Base-by-base conservation (phyloP, 31 red algal genomes). In the Asparagopsis taxiformis region DNA sequence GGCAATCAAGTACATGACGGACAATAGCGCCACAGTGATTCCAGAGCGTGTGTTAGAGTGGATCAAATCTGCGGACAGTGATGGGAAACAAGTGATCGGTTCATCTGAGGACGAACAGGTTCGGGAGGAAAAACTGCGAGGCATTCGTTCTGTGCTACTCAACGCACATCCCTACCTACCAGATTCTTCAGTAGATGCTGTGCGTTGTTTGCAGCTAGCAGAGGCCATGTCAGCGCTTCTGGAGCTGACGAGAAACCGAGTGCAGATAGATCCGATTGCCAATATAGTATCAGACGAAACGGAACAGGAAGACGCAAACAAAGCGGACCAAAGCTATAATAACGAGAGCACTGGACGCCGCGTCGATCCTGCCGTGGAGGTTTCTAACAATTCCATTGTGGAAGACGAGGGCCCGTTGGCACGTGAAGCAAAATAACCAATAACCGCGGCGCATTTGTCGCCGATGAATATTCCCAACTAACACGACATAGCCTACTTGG, bases 151-250 rank as follows among this genome's bases (percentile, higher is more conserved):
- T 8, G 36, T 84, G 31, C 49, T 84, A 2, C 36, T 84, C 11
- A 56, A 41, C 41, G 79, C 79, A 33, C 79, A 84, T 41, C 31
- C 50, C 2, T 74, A 73, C 39, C 58, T 84, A 24, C 33, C 68
- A 11, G 79, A 84, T 56, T 73, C 79, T 20, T 84, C 79, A 32
- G 79, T 84, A 11, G 79, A 84, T 66, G 68, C 79, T 28, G 79
- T 74, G 19, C 79, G 79, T 11, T 73, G 68, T 34, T 46, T 84
- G 9, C 79, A 84, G 63, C 59, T 84, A 19, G 79, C 79, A 33
- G 79, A 84, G 55, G 79, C 79, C 2, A 63, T 84, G 53, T 81
- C 77, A 10, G 77, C 77, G 9, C 52, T 81, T 3, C 31, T 81
- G 15, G 65, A 81, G 37, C 55, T 70, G 16, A 65, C 68, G 7